Evolutionary conservation across 2,329 filamentous ascomycete genomes (phyloP), one percentile per base, ranked within the genome.

Genomic region (Microcera coccophila): DNA sequence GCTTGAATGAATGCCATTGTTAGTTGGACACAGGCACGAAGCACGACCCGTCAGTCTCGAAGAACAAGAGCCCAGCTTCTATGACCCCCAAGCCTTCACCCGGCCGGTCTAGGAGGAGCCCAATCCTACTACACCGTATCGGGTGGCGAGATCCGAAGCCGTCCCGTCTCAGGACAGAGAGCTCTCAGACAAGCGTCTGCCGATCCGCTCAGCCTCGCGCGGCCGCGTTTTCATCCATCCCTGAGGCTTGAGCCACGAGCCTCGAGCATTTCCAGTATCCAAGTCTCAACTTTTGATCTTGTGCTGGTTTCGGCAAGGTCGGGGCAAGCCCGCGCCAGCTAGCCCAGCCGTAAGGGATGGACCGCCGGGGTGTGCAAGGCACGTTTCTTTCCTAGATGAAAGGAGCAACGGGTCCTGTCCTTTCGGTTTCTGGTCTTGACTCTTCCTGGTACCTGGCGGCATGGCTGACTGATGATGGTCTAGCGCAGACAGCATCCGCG

Each of bases 191-290:
- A 34, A 36, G 29, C 32, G 37, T 15, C 28, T 19, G 36, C 22
- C 50, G 47, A 53, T 53, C 47, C 44, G 53, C 44, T 57, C 54
- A 57, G 54, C 54, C 54, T 57, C 50, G 54, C 47, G 41, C 17
- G 14, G 37, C 32, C 19, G 33, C 35, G 19, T 53, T 42, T 36
- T n/a, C n/a, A n/a, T n/a, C n/a, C n/a, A 32, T 28, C 45, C 33
- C 26, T 29, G 45, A 48, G 42, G 38, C 44, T 33, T 37, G 42
- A 35, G 42, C 45, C 31, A 28, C 33, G n/a, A n/a, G n/a, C n/a
- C n/a, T n/a, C n/a, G n/a, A n/a, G n/a, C n/a, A n/a, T n/a, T n/a
- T n/a, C n/a, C n/a, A n/a, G n/a, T n/a, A n/a, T n/a, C n/a, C n/a
- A n/a, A n/a, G n/a, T n/a, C n/a, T n/a, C n/a, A n/a, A n/a, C n/a